A percentile compares a stretch with the other conserved stretches of the same genome.
Evolutionary conservation across 345 rosid genomes (phyloP).

Genomic region (Gossypium longicalyx): DNA sequence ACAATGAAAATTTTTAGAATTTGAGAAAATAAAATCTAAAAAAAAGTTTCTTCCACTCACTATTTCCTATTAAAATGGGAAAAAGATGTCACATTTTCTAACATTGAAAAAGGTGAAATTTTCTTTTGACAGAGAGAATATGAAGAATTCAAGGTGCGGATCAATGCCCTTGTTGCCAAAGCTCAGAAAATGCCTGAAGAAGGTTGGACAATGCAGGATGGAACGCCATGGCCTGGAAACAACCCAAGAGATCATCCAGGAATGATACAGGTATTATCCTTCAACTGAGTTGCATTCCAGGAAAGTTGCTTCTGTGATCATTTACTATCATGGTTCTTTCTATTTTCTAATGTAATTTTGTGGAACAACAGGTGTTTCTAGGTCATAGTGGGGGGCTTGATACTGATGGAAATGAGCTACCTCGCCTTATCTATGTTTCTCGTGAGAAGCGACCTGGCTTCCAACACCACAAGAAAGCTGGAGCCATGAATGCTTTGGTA

Average conservation of each 20-base stretch:
- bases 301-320: background rate
- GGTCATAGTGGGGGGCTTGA: constrained; percentile 99
- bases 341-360: background rate
- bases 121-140: constrained; percentile 77
- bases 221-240: constrained; percentile 99
- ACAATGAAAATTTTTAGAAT: background rate
- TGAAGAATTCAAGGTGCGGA: constrained; percentile 97
- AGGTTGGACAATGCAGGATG: constrained; percentile 99
- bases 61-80: background rate
- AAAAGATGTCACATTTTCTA: background rate
- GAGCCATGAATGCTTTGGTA: constrained; percentile 99
- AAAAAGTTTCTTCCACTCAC: background rate
- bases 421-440: constrained; percentile 98
- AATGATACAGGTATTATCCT: constrained; percentile 73
- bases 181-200: constrained; percentile 99
- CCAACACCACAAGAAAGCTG: constrained; percentile 99
- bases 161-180: constrained; percentile 97
- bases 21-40: background rate
- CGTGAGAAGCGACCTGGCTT: constrained; percentile 99
- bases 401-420: constrained; percentile 97
- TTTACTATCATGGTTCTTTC: constrained; percentile 9
- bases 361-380: constrained; percentile 65
- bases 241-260: constrained; percentile 99
- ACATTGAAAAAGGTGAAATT: background rate
- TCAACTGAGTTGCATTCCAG: background rate